Evolutionary conservation across 768 basidiomycete genomes (phyloP).

Genomic region (Leccinum fibrillosum): DNA sequence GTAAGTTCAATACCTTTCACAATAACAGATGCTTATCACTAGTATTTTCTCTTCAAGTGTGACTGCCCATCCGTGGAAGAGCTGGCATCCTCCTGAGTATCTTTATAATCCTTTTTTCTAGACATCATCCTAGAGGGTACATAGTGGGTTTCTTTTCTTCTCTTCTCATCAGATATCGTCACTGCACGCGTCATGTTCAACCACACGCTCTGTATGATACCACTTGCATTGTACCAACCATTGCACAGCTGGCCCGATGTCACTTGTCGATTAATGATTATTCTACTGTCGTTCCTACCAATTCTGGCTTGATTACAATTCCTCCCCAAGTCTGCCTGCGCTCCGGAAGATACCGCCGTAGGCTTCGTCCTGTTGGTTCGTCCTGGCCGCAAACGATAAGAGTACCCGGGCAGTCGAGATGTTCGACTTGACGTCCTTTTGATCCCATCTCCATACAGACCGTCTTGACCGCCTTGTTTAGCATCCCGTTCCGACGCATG

Average conservation of each 20-base stretch:
- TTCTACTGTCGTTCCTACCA: constrained; percentile 5
- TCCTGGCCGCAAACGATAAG: constrained; percentile 48
- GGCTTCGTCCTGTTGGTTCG: constrained; percentile 43
- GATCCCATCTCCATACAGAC: constrained; percentile 56
- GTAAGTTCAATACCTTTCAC: constrained; percentile 43
- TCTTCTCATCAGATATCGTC: constrained; percentile 47
- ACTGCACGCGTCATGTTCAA: constrained; percentile 54
- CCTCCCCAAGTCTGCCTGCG: constrained; percentile 18
- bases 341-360: constrained; percentile 41
- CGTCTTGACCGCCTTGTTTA: constrained; percentile 65
- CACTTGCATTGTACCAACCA: constrained; percentile 24
- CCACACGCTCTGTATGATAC: constrained; percentile 47
- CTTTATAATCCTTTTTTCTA: constrained; percentile 19
- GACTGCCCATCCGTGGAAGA: constrained; percentile 88
- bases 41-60: constrained; percentile 46
- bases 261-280: constrained; percentile 14
- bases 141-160: constrained; percentile 39
- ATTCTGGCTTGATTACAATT: constrained; percentile 17
- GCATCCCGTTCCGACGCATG: constrained; percentile 64
- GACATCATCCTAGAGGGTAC: constrained; percentile 26
- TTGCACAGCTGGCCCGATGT: constrained; percentile 11
- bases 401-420: constrained; percentile 48
- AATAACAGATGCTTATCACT: constrained; percentile 3
- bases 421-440: no score
- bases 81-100: constrained; percentile 39